Evolutionary conservation across 2,329 filamentous ascomycete genomes (phyloP).

Genomic region (Fusarium transvaalense): DNA sequence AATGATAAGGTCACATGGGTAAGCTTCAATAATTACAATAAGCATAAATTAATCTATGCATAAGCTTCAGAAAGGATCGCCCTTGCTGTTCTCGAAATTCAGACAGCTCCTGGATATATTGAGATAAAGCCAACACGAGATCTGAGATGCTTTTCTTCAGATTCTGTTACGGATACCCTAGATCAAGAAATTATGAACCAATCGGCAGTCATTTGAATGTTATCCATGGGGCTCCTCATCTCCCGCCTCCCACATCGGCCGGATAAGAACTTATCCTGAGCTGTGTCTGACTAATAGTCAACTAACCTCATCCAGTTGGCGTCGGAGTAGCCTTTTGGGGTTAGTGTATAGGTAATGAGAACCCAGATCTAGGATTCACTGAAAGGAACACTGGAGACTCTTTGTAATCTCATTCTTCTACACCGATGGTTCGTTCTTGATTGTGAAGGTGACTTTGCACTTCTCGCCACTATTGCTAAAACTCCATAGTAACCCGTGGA

Average conservation of each 20-base stretch:
- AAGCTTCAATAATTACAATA: neutral
- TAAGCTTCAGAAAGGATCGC: constrained; percentile 1
- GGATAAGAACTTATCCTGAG: constrained; percentile 1
- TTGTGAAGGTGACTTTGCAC: too few species aligned
- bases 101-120: neutral
- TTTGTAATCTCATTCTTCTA: neutral
- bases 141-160: neutral
- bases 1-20: neutral
- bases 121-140: neutral
- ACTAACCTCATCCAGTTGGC: neutral
- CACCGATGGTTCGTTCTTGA: too few species aligned
- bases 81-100: neutral
- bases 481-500: neutral
- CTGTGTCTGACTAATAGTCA: neutral
- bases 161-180: neutral
- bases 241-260: neutral
- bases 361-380: neutral
- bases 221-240: too few species aligned
- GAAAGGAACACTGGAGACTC: neutral
- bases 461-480: neutral
- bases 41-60: constrained; percentile 13
- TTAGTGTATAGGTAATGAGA: neutral
- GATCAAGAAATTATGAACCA: neutral
- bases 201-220: neutral
- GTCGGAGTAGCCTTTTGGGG: neutral